Evolutionary conservation across 768 basidiomycete genomes (phyloP), one percentile per base, ranked within the genome.

Genomic region (Suillus weaverae): DNA sequence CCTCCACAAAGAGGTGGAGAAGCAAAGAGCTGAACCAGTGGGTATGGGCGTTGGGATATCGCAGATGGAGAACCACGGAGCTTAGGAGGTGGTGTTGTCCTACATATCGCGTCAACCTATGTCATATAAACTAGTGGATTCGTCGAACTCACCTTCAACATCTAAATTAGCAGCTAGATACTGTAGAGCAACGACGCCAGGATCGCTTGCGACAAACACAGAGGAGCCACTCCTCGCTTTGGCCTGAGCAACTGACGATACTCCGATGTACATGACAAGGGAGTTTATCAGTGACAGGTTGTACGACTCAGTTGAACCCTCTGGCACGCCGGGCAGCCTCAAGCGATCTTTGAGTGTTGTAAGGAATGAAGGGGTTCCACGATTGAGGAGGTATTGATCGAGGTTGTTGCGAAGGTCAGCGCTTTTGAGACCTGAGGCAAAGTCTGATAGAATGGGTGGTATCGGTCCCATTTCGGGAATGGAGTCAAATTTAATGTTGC

Each of bases 1-100:
- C 84, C 72, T 95, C 91, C 59, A 82, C 72, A 81, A 98, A 99
- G 51, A 97, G 85, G 74, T 95, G 87, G 61, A 99, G 85, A 62
- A 98, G 81, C 68, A 98, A 84, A 53, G 89, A 91, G 75, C 91
- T 93, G 84, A 97, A 99, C 95, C 96, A 99, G 77, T 94, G 91
- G 59, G 97, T 99, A 83, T 99, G 97, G 11, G 96, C 93, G 72
- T 96, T 97, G 38, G 97, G 97, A 83, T 97, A 99, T 71, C 97
- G 93, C 68, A 99, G 82, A 75, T 99, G 97, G 70, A 95, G 86
- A 51, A 94, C 91, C 76, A 97, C 89, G n/a, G 96, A 89, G 70
- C 89, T 94, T 69, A 99, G 80, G 68, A 99, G 83, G 77, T 95
- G 91, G 79, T 99, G 94, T 87, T 97, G 95, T 68, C 95, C 97